phyloP scores from a whole-genome alignment of 371 early-diverging fungal genomes.

The Coelomomyces lativittatus region DNA sequence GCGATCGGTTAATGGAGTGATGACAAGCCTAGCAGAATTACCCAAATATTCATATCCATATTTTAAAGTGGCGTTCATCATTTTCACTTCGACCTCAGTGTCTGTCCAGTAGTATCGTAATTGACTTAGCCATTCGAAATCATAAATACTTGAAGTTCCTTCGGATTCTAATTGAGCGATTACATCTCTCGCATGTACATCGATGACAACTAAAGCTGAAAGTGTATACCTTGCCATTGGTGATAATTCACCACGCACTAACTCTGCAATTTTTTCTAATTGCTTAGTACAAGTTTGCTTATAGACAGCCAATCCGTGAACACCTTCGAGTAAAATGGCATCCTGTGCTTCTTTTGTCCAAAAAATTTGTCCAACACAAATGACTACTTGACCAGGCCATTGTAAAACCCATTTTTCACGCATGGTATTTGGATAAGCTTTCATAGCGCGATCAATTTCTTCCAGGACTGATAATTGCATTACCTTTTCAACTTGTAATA shows the following conservation, averaged over 20 bases:
- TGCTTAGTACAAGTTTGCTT: slow-evolving; percentile 11
- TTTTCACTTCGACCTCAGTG: slow-evolving; percentile 17
- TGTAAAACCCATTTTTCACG: slow-evolving; percentile 31
- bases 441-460: slow-evolving; percentile 20
- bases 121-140: slow-evolving; percentile 44
- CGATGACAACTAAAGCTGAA: slow-evolving; percentile 34
- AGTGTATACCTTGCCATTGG: slow-evolving; percentile 18
- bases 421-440: slow-evolving; percentile 11
- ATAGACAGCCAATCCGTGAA: not conserved
- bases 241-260: slow-evolving; percentile 32
- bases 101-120: slow-evolving; percentile 40
- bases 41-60: slow-evolving; percentile 37
- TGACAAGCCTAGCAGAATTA: slow-evolving; percentile 31
- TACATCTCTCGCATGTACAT: slow-evolving; percentile 39
- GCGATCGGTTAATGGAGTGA: slow-evolving; percentile 29
- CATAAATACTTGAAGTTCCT: slow-evolving; percentile 16
- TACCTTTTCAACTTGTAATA: slow-evolving; percentile 20
- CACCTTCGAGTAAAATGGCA: slow-evolving; percentile 26
- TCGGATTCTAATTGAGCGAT: slow-evolving; percentile 20
- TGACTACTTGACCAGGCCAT: slow-evolving; percentile 36
- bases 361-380: slow-evolving; percentile 24
- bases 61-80: slow-evolving; percentile 32
- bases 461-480: slow-evolving; percentile 29
- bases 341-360: slow-evolving; percentile 14
- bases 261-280: slow-evolving; percentile 23